These are phyloP conservation scores for Neoboletus magnificus DNA, from an alignment of 768 basidiomycete genomes.

Conservation along the genomic window DNA sequence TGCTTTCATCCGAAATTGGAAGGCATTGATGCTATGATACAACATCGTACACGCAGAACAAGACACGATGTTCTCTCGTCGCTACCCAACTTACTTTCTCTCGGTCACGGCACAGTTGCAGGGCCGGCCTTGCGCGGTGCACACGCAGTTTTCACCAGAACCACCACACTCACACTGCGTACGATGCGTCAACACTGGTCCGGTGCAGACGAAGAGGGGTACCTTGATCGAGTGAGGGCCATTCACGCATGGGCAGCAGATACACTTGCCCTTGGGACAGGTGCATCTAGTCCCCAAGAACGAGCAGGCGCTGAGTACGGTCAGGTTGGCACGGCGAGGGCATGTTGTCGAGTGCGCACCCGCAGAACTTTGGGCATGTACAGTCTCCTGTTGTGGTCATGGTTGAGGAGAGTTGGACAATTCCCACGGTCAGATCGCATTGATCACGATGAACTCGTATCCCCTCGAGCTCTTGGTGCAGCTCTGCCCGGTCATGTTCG, in stretches of 20 bases:
- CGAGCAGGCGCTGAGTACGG: constrained; percentile 27
- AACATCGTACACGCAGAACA: too few species aligned
- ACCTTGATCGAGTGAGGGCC: constrained; percentile 26
- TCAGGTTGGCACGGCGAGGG: not conserved
- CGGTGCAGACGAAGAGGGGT: not conserved
- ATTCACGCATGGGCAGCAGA: constrained; percentile 31
- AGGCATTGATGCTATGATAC: too few species aligned
- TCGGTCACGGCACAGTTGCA: constrained; percentile 22
- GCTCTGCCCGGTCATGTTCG: constrained; percentile 90
- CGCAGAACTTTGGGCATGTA: constrained; percentile 29
- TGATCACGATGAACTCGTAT: constrained; percentile 78
- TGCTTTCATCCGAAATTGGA: constrained; percentile 13
- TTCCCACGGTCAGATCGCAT: constrained; percentile 1
- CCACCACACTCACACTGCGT: constrained; percentile 24
- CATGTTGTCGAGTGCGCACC: constrained; percentile 13
- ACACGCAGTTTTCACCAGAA: constrained; percentile 14
- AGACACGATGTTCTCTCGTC: constrained; percentile 8
- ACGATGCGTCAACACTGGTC: not conserved
- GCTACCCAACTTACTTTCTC: not conserved
- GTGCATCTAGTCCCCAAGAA: constrained; percentile 30
- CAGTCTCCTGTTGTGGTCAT: constrained; percentile 25
- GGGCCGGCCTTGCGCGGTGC: constrained; percentile 9
- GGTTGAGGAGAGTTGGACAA: too few species aligned
- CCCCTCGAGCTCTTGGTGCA: constrained; percentile 87
- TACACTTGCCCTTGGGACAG: constrained; percentile 30